Conservation (phyloP, 2,329 filamentous ascomycete genomes). For the Dactylella cylindrospora region DNA sequence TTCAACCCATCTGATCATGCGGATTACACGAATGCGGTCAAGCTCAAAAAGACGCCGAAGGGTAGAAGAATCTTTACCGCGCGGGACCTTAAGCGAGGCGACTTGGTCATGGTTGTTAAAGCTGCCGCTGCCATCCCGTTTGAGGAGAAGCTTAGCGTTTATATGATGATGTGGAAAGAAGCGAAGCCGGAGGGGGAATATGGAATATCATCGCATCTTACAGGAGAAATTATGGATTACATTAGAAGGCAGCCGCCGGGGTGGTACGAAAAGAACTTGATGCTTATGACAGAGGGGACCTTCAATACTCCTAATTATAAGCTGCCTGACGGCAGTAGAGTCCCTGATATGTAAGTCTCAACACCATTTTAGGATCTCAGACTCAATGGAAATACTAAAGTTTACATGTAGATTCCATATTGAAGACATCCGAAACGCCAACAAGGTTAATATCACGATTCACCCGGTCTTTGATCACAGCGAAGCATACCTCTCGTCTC, state of each 20-base stretch:
- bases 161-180: neutral
- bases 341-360: slow-evolving; percentile 14
- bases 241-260: slow-evolving; percentile 18
- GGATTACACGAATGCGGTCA: slow-evolving; percentile 20
- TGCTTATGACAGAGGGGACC: slow-evolving; percentile 23
- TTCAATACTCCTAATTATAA: neutral
- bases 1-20: slow-evolving; percentile 11
- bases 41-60: slow-evolving; percentile 39
- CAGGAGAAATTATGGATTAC: slow-evolving; percentile 7
- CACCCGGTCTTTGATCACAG: slow-evolving; percentile 11
- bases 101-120: slow-evolving; percentile 29
- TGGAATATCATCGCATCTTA: slow-evolving; percentile 12
- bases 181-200: slow-evolving; percentile 23
- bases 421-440: slow-evolving; percentile 26
- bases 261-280: slow-evolving; percentile 28
- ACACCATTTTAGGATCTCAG: neutral
- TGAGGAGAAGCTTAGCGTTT: slow-evolving; percentile 2
- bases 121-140: slow-evolving; percentile 18
- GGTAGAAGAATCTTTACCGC: slow-evolving; percentile 33
- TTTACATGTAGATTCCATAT: slow-evolving; percentile 16
- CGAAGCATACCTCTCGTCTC: no score
- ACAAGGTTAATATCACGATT: slow-evolving; percentile 13
- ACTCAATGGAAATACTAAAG: neutral
- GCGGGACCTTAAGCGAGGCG: slow-evolving; percentile 34
- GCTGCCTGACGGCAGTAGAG: slow-evolving; percentile 14